Percentiles rank a stretch among this genome's conserved stretches.
phyloP scores from a whole-genome alignment of 2,329 filamentous ascomycete genomes.

The Kalmusia sp. region DNA sequence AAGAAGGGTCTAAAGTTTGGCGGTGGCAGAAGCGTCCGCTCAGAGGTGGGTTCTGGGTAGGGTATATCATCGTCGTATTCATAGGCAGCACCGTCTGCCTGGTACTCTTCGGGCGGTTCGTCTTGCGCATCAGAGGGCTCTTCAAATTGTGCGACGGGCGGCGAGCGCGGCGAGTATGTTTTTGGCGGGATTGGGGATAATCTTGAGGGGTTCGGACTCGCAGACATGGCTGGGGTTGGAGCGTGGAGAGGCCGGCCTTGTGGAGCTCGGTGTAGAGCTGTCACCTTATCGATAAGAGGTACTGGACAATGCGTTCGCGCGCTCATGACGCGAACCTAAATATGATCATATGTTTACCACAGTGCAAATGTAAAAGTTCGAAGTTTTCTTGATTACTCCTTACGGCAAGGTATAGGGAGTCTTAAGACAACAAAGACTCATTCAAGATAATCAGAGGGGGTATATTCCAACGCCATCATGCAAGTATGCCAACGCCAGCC shows the following conservation, averaged over 20 bases:
- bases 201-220: constrained; percentile 25
- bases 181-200: constrained; percentile 23
- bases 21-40: constrained; percentile 47
- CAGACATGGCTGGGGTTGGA: constrained; percentile 35
- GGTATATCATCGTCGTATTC: constrained; percentile 39
- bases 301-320: not conserved
- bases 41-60: constrained; percentile 42
- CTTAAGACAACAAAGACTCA: not conserved
- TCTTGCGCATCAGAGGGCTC: constrained; percentile 25
- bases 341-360: not conserved
- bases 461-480: constrained; percentile 33
- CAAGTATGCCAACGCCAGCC: constrained; percentile 1
- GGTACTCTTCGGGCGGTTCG: constrained; percentile 25
- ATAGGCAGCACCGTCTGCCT: constrained; percentile 24
- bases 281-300: constrained; percentile 22
- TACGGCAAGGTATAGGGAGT: not conserved
- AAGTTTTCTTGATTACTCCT: no score
- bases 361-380: no score
- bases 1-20: constrained; percentile 80
- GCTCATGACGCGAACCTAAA: not conserved
- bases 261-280: constrained; percentile 31
- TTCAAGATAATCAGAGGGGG: constrained; percentile 23
- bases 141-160: constrained; percentile 30
- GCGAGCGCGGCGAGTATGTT: constrained; percentile 34
- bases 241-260: constrained; percentile 23